Evolutionary conservation across 805 yeast species (phyloP).

Genomic region (Nakazawaea populi): DNA sequence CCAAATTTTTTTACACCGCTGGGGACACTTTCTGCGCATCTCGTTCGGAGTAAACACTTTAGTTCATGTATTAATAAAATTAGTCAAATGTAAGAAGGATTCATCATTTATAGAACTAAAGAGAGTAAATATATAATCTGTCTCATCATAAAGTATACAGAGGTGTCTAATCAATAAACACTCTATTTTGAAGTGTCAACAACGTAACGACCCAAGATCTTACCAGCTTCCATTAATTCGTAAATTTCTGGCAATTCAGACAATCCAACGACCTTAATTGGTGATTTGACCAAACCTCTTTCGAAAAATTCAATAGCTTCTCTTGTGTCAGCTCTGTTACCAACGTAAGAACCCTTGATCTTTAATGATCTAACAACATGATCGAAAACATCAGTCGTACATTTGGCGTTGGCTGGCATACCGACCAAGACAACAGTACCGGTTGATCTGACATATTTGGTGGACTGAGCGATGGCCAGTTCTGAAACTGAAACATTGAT

Average conservation of each 20-base stretch:
- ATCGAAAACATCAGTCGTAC: slow-evolving; percentile 44
- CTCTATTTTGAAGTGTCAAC: slow-evolving; percentile 41
- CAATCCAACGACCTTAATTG: slow-evolving; percentile 50
- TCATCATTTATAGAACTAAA: not conserved
- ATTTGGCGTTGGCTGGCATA: slow-evolving; percentile 56
- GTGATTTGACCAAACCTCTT: slow-evolving; percentile 46
- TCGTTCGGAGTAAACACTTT: too few relatives aligned
- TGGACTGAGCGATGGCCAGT: slow-evolving; percentile 38
- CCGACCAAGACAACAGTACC: slow-evolving; percentile 62
- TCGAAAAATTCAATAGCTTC: slow-evolving; percentile 52
- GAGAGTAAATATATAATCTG: not conserved
- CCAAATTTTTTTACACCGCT: not conserved
- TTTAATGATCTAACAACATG: slow-evolving; percentile 49
- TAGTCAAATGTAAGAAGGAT: not conserved
- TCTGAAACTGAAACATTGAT: slow-evolving; percentile 49
- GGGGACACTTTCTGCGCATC: too few relatives aligned
- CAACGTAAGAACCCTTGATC: slow-evolving; percentile 55
- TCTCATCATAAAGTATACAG: not conserved
- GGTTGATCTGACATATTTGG: slow-evolving; percentile 37
- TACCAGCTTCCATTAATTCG: slow-evolving; percentile 54
- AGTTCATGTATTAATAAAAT: too few relatives aligned
- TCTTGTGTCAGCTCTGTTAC: slow-evolving; percentile 54
- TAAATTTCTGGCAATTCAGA: slow-evolving; percentile 42
- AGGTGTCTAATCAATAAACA: not conserved
- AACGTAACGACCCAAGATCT: slow-evolving; percentile 60